Percentiles rank a stretch among this genome's conserved stretches.
Conservation (phyloP, 2,329 filamentous ascomycete species). For the Sporothrix pallida region DNA sequence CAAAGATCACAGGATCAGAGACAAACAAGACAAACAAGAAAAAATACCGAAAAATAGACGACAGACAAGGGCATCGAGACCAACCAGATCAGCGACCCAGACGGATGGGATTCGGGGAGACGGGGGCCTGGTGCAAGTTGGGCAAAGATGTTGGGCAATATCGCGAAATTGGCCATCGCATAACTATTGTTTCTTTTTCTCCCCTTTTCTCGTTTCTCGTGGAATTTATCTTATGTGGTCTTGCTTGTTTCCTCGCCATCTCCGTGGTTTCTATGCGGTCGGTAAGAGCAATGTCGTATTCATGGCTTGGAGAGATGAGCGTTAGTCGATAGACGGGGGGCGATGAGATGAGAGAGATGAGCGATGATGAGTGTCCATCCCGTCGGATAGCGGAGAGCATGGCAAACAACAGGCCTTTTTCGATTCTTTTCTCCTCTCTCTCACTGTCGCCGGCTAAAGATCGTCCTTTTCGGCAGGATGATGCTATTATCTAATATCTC, state of each 20-base stretch:
- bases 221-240: not conserved
- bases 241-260: not conserved
- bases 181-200: not conserved
- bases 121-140: not conserved
- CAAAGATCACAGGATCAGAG: not conserved
- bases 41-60: not conserved
- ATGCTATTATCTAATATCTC: not conserved
- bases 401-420: not conserved
- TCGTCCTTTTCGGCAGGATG: not conserved
- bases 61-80: not conserved
- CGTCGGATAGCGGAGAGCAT: not conserved
- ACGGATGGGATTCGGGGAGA: not conserved
- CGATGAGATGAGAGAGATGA: not conserved
- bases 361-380: not conserved
- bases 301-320: slow-evolving; percentile 3
- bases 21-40: not conserved
- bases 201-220: not conserved
- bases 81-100: not conserved
- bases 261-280: not conserved
- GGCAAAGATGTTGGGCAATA: not conserved
- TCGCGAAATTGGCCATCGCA: slow-evolving; percentile 19
- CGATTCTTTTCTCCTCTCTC: not conserved
- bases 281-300: not conserved
- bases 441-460: not conserved
- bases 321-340: not conserved